Evolutionary conservation across 768 basidiomycete genomes (phyloP).

Genomic region (Tylopilus subfusipes): DNA sequence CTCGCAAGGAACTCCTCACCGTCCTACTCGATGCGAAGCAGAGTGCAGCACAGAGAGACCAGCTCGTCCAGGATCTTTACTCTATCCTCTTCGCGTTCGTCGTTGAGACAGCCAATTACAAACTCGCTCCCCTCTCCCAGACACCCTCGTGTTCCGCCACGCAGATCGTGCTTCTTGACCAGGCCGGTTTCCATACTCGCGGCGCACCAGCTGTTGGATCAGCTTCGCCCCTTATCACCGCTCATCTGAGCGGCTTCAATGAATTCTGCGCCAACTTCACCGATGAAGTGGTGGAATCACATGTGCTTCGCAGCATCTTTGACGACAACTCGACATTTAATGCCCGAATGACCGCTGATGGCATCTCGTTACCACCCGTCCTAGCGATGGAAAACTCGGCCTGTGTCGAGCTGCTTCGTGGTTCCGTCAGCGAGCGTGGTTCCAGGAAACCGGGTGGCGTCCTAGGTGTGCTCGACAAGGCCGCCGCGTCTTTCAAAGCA

Average conservation of each 20-base stretch:
- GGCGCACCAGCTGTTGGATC: conserved; percentile 40
- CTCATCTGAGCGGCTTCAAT: conserved; percentile 55
- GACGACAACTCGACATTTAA: conserved; percentile 48
- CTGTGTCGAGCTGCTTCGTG: conserved; percentile 57
- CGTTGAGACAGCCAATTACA: conserved; percentile 61
- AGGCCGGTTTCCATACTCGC: conserved; percentile 55
- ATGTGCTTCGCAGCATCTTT: conserved; percentile 49
- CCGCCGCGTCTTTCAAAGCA: conserved; percentile 44
- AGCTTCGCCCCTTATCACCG: conserved; percentile 49
- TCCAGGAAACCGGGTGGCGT: conserved; percentile 57
- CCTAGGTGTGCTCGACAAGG: conserved; percentile 52
- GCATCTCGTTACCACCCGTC: conserved; percentile 46
- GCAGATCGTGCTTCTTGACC: conserved; percentile 53
- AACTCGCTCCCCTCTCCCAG: conserved; percentile 44
- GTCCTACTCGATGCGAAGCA: conserved; percentile 51
- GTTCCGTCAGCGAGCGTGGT: conserved; percentile 43
- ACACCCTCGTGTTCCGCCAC: conserved; percentile 39
- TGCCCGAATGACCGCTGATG: conserved; percentile 46
- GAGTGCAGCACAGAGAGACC: conserved; percentile 51
- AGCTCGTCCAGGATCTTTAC: conserved; percentile 55
- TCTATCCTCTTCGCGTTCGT: conserved; percentile 62
- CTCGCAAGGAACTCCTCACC: conserved; percentile 56
- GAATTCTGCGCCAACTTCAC: conserved; percentile 61
- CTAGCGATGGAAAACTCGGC: conserved; percentile 53
- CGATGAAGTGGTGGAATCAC: conserved; percentile 59